Evolutionary conservation across 2,329 filamentous ascomycete species (phyloP), one percentile per base, ranked within the genome.

Genomic region (Decorospora gaudefroyi): DNA sequence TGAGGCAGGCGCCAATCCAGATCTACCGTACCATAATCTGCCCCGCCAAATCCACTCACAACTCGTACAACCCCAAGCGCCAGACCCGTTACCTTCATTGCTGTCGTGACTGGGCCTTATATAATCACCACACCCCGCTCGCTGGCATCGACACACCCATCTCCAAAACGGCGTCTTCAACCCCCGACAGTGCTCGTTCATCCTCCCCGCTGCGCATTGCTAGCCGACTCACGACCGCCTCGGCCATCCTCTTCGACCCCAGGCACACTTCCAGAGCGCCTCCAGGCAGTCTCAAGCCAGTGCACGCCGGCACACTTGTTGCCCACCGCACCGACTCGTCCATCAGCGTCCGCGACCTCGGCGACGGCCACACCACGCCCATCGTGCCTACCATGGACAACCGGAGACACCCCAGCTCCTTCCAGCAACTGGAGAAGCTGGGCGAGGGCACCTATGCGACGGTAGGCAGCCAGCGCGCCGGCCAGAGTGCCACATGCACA

Each of bases 401-500:
- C 67, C 88, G 95, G 72, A 80, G 88, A 65, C 90, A 96, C 66
- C 91, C 92, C 43, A 95, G 88, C 76, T 97, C 92, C 51, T 99
- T 99, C 79, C 92, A 97, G 81, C 93, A 97, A 84, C 82, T 97
- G 71, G 93, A 99, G 75, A 99, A 82, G 87, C 82, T 99, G 57
- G 93, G 93, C 65, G 93, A 99, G 78, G 93, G 93, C 50, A 99
- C 93, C 21, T 99, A 99, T 82, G 93, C 93, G 22, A 99, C 93
- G 22, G 93, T 96, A 78, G 65, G 84, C 32, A 48, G 16, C 27
- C n/a, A 17, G 30, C 22, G n/a, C 43, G 29, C 23, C 46, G 26
- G 30, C 30, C 45, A 23, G n/a, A n/a, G n/a, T 11, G 9, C 8
- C 7, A 8, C 19, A 11, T 13, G 15, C 11, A 6, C 13, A 1